phyloP scores from a whole-genome alignment of 148 eudicot genomes.

The Silene conica region DNA sequence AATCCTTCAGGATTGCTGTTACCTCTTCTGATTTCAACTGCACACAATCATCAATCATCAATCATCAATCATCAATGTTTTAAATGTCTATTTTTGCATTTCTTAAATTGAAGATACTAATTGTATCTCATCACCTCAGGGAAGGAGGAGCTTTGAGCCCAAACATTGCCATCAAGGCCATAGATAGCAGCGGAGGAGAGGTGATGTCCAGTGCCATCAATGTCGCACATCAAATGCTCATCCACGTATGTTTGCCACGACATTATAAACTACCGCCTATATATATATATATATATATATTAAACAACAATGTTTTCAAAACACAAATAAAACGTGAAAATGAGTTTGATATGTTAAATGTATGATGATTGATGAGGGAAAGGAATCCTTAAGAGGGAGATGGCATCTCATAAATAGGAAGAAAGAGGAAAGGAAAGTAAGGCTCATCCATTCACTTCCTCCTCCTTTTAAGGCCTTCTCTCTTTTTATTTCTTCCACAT shows the following conservation, averaged over 20 bases:
- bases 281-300: too few species aligned
- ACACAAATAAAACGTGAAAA: not conserved
- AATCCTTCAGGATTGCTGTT: slow-evolving; percentile 42
- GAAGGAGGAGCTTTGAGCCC: slow-evolving; percentile 48
- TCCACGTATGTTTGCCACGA: slow-evolving; percentile 58
- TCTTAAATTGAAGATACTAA: too few species aligned
- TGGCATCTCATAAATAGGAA: slow-evolving; percentile 25
- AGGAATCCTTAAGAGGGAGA: not conserved
- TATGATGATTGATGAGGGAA: not conserved
- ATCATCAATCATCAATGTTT: not conserved
- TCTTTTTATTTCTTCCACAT: not conserved
- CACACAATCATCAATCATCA: too few species aligned
- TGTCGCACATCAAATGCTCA: slow-evolving; percentile 54
- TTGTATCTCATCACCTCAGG: slow-evolving; percentile 33
- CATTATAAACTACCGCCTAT: too few species aligned
- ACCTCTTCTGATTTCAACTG: slow-evolving; percentile 58
- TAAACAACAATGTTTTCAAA: too few species aligned
- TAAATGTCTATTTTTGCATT: too few species aligned
- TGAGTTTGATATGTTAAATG: slow-evolving; percentile 3
- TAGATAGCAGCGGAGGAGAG: slow-evolving; percentile 45
- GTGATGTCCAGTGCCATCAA: slow-evolving; percentile 40
- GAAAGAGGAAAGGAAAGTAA: slow-evolving; percentile 7
- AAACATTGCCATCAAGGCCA: slow-evolving; percentile 44
- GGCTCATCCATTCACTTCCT: slow-evolving; percentile 26
- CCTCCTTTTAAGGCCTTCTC: slow-evolving; percentile 11